These are phyloP conservation scores for Rauvolfia tetraphylla DNA, from an alignment of 257 asterid species.

Conservation along the genomic window DNA sequence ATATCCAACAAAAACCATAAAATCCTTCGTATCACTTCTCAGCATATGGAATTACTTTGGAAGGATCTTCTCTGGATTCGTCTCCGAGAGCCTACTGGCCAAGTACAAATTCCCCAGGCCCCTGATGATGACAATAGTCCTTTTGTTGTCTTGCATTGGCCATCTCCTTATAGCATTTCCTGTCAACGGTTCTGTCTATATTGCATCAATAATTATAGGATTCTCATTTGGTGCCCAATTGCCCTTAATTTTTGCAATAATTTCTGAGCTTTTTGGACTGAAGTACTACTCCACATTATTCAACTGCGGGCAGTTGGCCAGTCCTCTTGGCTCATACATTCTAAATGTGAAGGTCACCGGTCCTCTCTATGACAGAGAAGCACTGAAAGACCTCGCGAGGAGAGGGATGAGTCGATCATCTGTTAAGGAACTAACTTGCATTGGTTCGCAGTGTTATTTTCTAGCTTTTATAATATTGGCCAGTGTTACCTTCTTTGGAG, in stretches of 20 bases:
- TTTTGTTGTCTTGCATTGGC: conserved; percentile 55
- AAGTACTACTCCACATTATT: conserved; percentile 66
- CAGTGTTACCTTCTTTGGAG: conserved; percentile 50
- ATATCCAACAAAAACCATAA: conserved; percentile 60
- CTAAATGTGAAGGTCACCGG: conserved; percentile 64
- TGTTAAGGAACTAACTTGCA: conserved; percentile 53
- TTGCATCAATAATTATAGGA: conserved; percentile 62
- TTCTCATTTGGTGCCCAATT: conserved; percentile 77
- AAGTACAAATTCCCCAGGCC: conserved; percentile 64
- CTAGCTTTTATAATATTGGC: conserved; percentile 52
- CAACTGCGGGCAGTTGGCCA: conserved; percentile 76
- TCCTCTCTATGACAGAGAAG: conserved; percentile 62
- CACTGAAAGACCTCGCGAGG: conserved; percentile 43
- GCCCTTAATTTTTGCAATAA: conserved; percentile 54
- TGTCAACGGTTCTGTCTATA: conserved; percentile 53
- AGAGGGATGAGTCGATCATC: conserved; percentile 52
- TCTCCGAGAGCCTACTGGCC: conserved; percentile 47
- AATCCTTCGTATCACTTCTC: conserved; percentile 58
- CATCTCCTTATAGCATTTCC: conserved; percentile 67
- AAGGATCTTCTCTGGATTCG: conserved; percentile 68
- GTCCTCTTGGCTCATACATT: conserved; percentile 69
- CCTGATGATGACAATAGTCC: conserved; percentile 68
- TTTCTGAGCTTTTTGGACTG: conserved; percentile 71
- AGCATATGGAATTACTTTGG: conserved; percentile 86
- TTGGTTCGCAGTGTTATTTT: conserved; percentile 50